Base-by-base conservation (phyloP, 164 flowering plant genomes). In the Annona cherimola region DNA sequence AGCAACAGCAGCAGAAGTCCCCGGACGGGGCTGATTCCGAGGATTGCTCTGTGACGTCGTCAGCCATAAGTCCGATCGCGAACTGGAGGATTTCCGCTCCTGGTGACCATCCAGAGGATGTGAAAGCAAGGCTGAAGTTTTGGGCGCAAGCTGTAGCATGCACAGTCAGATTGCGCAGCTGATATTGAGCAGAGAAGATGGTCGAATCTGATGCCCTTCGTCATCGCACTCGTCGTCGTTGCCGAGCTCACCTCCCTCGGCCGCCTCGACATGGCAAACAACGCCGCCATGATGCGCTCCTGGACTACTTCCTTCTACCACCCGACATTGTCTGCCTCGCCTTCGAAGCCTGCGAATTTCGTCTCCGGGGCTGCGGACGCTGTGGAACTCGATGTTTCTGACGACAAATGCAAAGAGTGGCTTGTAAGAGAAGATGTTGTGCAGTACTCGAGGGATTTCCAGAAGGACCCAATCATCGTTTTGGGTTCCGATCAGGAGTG, bases 71-170 rank as follows among this genome's bases (percentile, higher is more conserved):
- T 42, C 91, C 87, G 8, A 76, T 91, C 67, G 89, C 98, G 5
- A 91, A 83, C 71, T 91, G 96, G 98, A 88, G 79, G 88, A 93
- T 93, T 78, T 93, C 96, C 26, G 81, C 92, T 77, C 98, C 96
- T 78, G 98, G 98, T 40, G 94, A 91, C 59, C 85, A 86, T 81
- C 97, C 97, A 1, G 92, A 89, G 71, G 97, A 91, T 50, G 97
- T 91, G 1, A 91, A 91, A 79, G 92, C 92, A 16, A 89, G 97
- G 79, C 86, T 91, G 61, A 91, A 91, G 76, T 86, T 59, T 64
- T 91, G 97, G 97, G 97, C 97, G 9, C 94, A 91, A 73, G 87
- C 97, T 0, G 94, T 91, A 75, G 97, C 97, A 16, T 91, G 93
- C 67, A 91, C 96, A 11, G 90, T 91, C 80, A 50, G 41, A 54